Conservation (phyloP, 768 basidiomycete species). For the Solioccasus polychromus region DNA sequence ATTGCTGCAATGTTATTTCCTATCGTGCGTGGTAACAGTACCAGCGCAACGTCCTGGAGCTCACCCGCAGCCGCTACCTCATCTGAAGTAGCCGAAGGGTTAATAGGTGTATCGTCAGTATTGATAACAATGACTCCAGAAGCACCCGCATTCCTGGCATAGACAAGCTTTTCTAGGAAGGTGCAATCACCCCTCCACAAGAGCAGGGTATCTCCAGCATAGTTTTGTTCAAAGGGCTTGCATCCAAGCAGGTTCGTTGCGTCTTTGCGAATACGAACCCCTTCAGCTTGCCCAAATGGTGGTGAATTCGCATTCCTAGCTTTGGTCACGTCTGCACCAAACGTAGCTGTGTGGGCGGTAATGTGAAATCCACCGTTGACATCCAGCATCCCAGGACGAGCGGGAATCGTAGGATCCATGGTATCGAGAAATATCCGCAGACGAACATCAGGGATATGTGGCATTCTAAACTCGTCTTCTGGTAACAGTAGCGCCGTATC, state of each 20-base stretch:
- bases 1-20: slow-evolving; percentile 56
- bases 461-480: slow-evolving; percentile 20
- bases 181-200: slow-evolving; percentile 80
- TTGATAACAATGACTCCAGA: slow-evolving; percentile 76
- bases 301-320: slow-evolving; percentile 27
- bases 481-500: slow-evolving; percentile 51
- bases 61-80: slow-evolving; percentile 60
- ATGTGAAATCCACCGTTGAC: slow-evolving; percentile 46
- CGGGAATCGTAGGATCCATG: slow-evolving; percentile 45
- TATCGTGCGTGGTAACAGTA: slow-evolving; percentile 52
- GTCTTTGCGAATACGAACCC: slow-evolving; percentile 55
- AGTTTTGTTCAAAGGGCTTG: slow-evolving; percentile 44
- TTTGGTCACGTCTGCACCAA: slow-evolving; percentile 61
- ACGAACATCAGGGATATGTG: slow-evolving; percentile 41
- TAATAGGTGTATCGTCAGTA: slow-evolving; percentile 55
- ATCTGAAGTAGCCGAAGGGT: slow-evolving; percentile 59
- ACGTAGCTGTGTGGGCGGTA: slow-evolving; percentile 62
- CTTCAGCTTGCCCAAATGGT: slow-evolving; percentile 49
- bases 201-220: slow-evolving; percentile 55
- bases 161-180: slow-evolving; percentile 78
- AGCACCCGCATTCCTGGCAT: slow-evolving; percentile 69
- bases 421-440: slow-evolving; percentile 58
- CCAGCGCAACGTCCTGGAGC: slow-evolving; percentile 54
- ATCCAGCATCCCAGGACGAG: slow-evolving; percentile 38
- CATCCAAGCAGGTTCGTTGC: slow-evolving; percentile 59